Evolutionary conservation across 2,329 filamentous ascomycete genomes (phyloP).

Genomic region (Exophiala aquamarina): DNA sequence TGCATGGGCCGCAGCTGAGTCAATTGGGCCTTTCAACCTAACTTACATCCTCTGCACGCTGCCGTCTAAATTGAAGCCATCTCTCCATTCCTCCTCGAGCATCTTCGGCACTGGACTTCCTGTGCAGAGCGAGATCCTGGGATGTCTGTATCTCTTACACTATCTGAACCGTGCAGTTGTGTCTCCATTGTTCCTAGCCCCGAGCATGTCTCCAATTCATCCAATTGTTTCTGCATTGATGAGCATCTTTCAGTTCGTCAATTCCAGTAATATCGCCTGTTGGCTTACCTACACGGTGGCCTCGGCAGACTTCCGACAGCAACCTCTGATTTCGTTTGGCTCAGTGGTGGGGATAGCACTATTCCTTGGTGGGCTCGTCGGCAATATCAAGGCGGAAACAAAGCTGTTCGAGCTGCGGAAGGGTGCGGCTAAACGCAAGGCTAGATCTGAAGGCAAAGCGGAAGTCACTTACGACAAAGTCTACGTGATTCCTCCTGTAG

Average conservation of each 20-base stretch:
- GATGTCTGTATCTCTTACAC: conserved; percentile 65
- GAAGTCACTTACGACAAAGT: conserved; percentile 68
- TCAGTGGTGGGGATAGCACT: conserved; percentile 64
- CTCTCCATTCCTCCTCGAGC: conserved; percentile 16
- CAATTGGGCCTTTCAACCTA: conserved; percentile 72
- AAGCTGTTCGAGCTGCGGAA: conserved; percentile 83
- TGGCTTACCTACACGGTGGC: conserved; percentile 61
- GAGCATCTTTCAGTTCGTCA: conserved; percentile 73
- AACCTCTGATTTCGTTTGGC: conserved; percentile 32
- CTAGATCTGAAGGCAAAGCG: conserved; percentile 29
- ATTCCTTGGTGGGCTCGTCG: conserved; percentile 73
- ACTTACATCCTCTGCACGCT: conserved; percentile 76
- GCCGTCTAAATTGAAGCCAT: conserved; percentile 46
- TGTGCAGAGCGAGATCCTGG: conserved; percentile 37
- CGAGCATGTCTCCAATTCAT: conserved; percentile 91
- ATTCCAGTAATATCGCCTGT: conserved; percentile 73
- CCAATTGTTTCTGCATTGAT: conserved; percentile 64
- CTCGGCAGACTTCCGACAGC: conserved; percentile 46
- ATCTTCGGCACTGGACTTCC: conserved; percentile 32
- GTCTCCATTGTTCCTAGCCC: conserved; percentile 74
- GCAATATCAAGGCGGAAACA: conserved; percentile 88
- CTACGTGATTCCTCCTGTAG: conserved; percentile 79
- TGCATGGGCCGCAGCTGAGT: conserved; percentile 88
- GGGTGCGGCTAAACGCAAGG: conserved; percentile 51
- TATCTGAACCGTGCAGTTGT: conserved; percentile 88